Evolutionary conservation across 257 asterid species (phyloP).

Genomic region (Solanum etuberosum): DNA sequence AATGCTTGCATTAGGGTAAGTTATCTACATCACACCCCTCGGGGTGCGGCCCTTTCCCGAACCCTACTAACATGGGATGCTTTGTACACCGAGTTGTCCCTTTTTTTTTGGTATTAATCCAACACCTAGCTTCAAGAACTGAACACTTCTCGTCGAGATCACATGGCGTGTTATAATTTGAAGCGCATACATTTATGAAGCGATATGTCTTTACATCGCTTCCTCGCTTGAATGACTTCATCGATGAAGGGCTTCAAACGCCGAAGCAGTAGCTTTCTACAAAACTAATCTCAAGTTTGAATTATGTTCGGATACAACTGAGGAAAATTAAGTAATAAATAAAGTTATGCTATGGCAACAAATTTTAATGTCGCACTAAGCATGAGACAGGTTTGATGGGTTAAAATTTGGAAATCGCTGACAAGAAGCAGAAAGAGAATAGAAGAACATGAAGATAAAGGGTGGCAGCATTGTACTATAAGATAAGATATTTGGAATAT

Average conservation of each 20-base stretch:
- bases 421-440: no score
- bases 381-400: no score
- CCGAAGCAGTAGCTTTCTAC: not conserved
- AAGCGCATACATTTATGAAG: not conserved
- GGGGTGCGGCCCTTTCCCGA: not conserved
- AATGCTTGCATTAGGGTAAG: not conserved
- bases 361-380: no score
- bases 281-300: not conserved
- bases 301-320: not conserved
- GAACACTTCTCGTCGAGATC: not conserved
- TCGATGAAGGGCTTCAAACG: not conserved
- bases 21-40: not conserved
- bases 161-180: not conserved
- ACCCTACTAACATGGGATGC: not conserved
- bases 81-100: not conserved
- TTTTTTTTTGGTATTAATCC: not conserved
- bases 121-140: not conserved
- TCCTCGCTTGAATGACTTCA: not conserved
- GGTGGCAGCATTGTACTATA: not conserved
- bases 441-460: not conserved
- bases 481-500: not conserved
- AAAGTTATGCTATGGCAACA: no score
- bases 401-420: no score
- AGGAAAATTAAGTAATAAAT: no score
- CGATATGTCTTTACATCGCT: not conserved